A percentile compares a stretch with the other conserved stretches of the same genome.
Evolutionary conservation across 441 rosid genomes (phyloP).

Genomic region (Mallotus japonicus): DNA sequence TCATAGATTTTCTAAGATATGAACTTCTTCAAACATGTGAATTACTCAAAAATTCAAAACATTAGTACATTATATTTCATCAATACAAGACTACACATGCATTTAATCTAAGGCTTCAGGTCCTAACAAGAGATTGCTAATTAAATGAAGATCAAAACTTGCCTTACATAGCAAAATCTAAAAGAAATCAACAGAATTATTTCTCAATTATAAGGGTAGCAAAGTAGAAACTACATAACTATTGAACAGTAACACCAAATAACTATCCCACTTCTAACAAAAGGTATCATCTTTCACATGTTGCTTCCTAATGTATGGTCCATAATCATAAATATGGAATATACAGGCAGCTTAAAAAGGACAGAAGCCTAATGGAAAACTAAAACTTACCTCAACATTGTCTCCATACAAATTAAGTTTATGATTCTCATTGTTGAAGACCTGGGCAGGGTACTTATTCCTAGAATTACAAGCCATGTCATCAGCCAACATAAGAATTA

Average conservation of each 20-base stretch:
- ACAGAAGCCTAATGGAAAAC: constrained; percentile 10
- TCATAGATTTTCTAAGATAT: background rate
- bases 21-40: background rate
- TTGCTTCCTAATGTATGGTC: background rate
- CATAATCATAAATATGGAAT: background rate
- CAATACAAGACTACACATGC: background rate
- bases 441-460: constrained; percentile 96
- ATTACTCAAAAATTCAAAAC: background rate
- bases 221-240: background rate
- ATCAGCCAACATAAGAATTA: constrained; percentile 94
- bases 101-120: background rate
- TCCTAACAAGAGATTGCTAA: background rate
- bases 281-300: background rate
- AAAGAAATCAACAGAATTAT: background rate
- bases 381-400: constrained; percentile 78
- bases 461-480: constrained; percentile 98
- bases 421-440: constrained; percentile 94
- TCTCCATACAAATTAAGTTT: constrained; percentile 92
- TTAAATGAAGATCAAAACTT: background rate
- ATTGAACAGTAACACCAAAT: background rate
- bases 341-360: background rate
- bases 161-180: background rate
- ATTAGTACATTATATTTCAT: background rate
- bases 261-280: background rate
- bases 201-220: background rate